Evolutionary conservation across 176 grass and related monocot genomes (phyloP), one percentile per base, ranked within the genome.

Genomic region (Leersia perrieri): DNA sequence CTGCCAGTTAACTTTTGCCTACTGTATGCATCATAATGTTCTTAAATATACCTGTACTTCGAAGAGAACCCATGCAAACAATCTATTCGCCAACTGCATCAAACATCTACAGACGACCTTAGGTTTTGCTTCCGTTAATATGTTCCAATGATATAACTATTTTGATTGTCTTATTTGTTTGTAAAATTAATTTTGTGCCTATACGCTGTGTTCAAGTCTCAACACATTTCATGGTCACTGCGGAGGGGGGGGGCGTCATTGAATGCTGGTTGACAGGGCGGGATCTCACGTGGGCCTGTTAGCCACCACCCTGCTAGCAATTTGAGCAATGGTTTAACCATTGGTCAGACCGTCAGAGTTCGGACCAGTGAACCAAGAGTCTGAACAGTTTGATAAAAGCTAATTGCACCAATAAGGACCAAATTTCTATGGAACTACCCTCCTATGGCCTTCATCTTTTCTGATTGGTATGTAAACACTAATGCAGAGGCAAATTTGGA

Each of bases 401-500:
- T 40, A 18, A 20, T 10, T 74, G 47, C 26, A 74, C 12, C 23
- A 31, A 33, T 45, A 33, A 55, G 39, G 35, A 65, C 8, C 28
- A 80, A 74, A 20, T 49, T 84, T 5, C 47, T 78, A 41, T 40
- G 25, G 27, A 36, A 33, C 29, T 79, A 8, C 31, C 15, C 11
- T 78, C n/a, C 27, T 70, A 26, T 39, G 62, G 29, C 44, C 29
- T 72, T 76, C 22, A 66, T 77, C 31, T 30, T 80, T 34, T 74
- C 20, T 66, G 38, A 40, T 60, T 78, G 51, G 9, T 69, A 10
- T 71, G 68, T 26, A 38, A 36, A 42, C 32, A 33, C 41, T 64
- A 45, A 71, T 78, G 72, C 80, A 97, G 91, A 97, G 91, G 71
- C 82, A 81, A 88, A 97, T 89, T 94, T 97, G 84, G 86, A 94